These are phyloP conservation scores for Colletotrichum horii DNA, from an alignment of 2,329 filamentous ascomycete species.

Conservation along the genomic window DNA sequence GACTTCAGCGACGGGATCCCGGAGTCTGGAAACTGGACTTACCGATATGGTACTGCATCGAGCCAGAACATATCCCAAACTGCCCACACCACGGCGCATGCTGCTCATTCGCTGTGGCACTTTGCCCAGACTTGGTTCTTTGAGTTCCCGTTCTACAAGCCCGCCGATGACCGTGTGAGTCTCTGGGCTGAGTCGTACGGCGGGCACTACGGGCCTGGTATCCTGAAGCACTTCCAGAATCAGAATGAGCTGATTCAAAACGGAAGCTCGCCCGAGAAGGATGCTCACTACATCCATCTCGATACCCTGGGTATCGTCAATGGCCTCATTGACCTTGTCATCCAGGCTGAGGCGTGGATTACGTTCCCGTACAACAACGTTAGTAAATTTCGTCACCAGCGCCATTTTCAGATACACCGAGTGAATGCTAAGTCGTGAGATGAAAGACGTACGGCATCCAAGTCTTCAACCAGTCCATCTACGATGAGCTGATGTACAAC, in stretches of 20 bases:
- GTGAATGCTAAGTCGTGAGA: background rate
- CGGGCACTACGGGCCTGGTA: constrained; percentile 51
- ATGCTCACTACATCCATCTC: constrained; percentile 52
- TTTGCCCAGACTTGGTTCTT: constrained; percentile 65
- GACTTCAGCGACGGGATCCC: constrained; percentile 42
- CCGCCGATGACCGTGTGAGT: constrained; percentile 56
- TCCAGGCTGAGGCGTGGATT: constrained; percentile 63
- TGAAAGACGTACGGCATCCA: constrained; percentile 62
- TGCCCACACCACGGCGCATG: constrained; percentile 46
- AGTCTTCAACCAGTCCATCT: constrained; percentile 47
- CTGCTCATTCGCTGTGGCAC: constrained; percentile 52
- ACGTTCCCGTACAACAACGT: constrained; percentile 65
- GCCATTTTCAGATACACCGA: too few species aligned
- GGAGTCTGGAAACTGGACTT: constrained; percentile 38
- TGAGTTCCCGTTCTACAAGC: constrained; percentile 61
- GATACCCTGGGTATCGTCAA: constrained; percentile 74
- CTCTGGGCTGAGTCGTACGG: constrained; percentile 62
- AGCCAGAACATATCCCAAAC: constrained; percentile 34
- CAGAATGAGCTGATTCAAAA: constrained; percentile 64
- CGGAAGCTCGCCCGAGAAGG: constrained; percentile 55
- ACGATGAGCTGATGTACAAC: constrained; percentile 36
- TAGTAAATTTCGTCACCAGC: background rate
- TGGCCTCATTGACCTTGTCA: constrained; percentile 69
- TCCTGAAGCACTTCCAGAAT: constrained; percentile 62
- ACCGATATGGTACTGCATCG: constrained; percentile 36